Conservation (phyloP, 2,329 filamentous ascomycete genomes). For the Furcasterigmium furcatum region DNA sequence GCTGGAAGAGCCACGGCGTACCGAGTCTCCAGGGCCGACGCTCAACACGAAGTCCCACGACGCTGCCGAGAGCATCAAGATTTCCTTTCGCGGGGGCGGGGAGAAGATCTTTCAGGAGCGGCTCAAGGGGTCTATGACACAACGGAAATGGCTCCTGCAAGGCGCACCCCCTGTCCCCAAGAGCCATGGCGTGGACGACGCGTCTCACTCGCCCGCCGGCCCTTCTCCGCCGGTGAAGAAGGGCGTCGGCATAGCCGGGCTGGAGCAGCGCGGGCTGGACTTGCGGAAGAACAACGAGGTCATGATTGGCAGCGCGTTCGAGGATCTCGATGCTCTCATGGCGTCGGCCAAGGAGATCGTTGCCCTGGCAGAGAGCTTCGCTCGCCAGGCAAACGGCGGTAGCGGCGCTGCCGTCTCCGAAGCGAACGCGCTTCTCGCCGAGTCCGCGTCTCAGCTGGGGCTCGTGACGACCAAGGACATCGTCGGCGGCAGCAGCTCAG, state of each 20-base stretch:
- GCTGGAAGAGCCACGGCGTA: slow-evolving; percentile 40
- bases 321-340: slow-evolving; percentile 95
- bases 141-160: slow-evolving; percentile 93
- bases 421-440: slow-evolving; percentile 70
- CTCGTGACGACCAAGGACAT: slow-evolving; percentile 95
- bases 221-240: slow-evolving; percentile 36
- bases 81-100: slow-evolving; percentile 87
- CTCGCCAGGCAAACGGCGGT: slow-evolving; percentile 60
- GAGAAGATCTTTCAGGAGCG: slow-evolving; percentile 89
- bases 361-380: slow-evolving; percentile 85
- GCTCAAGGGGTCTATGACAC: slow-evolving; percentile 81
- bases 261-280: slow-evolving; percentile 82
- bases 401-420: slow-evolving; percentile 62
- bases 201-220: no score
- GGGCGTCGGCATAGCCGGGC: slow-evolving; percentile 83
- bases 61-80: slow-evolving; percentile 73
- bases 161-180: slow-evolving; percentile 84
- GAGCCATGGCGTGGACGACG: slow-evolving; percentile 36
- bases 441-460: slow-evolving; percentile 80
- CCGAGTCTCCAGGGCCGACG: slow-evolving; percentile 76
- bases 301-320: slow-evolving; percentile 90
- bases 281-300: slow-evolving; percentile 89
- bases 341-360: slow-evolving; percentile 96
- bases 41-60: slow-evolving; percentile 50
- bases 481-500: slow-evolving; percentile 68